phyloP scores from a whole-genome alignment of 129 eudicot species.

The Saposhnikovia divaricata region DNA sequence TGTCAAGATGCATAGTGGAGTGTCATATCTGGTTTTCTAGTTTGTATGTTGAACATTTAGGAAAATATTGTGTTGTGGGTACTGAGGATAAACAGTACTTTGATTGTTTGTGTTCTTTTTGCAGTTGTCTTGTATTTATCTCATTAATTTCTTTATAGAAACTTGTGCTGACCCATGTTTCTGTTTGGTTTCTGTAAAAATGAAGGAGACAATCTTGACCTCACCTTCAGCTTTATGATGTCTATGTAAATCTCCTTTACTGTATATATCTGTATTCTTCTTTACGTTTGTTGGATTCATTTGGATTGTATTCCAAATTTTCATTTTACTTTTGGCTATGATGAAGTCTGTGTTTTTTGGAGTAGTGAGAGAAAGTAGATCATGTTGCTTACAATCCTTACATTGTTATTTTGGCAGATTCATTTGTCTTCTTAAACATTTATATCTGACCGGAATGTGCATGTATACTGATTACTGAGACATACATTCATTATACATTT shows the following conservation, averaged over 20 bases:
- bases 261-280: conserved; percentile 1
- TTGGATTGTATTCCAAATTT: not conserved
- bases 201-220: conserved; percentile 14
- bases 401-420: conserved; percentile 4
- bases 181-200: conserved; percentile 4
- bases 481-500: not conserved
- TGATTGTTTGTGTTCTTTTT: conserved; percentile 11
- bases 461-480: not conserved
- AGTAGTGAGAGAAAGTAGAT: not conserved
- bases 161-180: conserved; percentile 11
- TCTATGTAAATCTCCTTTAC: conserved; percentile 4
- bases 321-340: not conserved
- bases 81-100: not conserved
- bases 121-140: conserved; percentile 11
- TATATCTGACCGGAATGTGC: too few relatives aligned
- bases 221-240: conserved; percentile 5
- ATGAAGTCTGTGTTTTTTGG: not conserved
- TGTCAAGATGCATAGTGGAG: not conserved
- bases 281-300: not conserved
- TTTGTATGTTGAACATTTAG: not conserved
- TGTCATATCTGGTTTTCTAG: not conserved
- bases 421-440: not conserved
- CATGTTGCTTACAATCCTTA: not conserved
- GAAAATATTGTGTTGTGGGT: not conserved
- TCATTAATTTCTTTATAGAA: conserved; percentile 13